Conservation (phyloP, 2,329 filamentous ascomycete genomes). For the Diaporthe caulivora region DNA sequence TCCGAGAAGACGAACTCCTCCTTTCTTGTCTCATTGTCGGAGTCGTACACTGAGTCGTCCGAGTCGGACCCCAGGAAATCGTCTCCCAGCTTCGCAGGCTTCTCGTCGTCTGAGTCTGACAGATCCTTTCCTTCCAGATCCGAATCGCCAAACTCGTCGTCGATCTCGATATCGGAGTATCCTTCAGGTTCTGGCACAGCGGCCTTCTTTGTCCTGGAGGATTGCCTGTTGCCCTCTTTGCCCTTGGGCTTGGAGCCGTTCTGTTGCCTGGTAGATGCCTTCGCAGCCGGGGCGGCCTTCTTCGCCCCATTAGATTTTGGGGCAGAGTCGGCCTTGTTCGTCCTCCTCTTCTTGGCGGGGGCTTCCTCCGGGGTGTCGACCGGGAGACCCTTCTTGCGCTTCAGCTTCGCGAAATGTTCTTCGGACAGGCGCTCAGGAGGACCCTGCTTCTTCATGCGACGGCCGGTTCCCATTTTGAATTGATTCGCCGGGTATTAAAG, state of each 20-base stretch:
- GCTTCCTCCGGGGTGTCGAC: slow-evolving; percentile 69
- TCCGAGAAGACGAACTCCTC: slow-evolving; percentile 88
- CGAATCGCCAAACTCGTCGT: slow-evolving; percentile 54
- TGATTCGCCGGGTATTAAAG: slow-evolving; percentile 39
- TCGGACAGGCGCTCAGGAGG: slow-evolving; percentile 86
- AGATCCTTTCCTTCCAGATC: slow-evolving; percentile 59
- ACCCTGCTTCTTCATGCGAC: slow-evolving; percentile 97
- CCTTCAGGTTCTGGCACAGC: slow-evolving; percentile 57
- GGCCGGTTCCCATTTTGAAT: slow-evolving; percentile 83
- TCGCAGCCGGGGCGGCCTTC: slow-evolving; percentile 45
- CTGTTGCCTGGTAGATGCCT: slow-evolving; percentile 48
- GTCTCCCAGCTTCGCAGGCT: slow-evolving; percentile 59
- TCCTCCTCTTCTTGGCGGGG: slow-evolving; percentile 71
- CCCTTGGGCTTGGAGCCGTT: slow-evolving; percentile 51
- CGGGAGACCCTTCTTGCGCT: slow-evolving; percentile 84
- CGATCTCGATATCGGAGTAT: slow-evolving; percentile 58
- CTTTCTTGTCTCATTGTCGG: slow-evolving; percentile 72
- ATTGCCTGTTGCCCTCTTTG: slow-evolving; percentile 50
- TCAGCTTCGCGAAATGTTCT: slow-evolving; percentile 79
- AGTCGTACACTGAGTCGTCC: slow-evolving; percentile 76
- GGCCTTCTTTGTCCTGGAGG: slow-evolving; percentile 52
- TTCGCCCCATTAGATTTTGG: slow-evolving; percentile 50
- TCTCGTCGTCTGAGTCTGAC: slow-evolving; percentile 56
- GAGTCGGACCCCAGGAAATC: slow-evolving; percentile 71
- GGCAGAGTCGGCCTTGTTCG: slow-evolving; percentile 49